Evolutionary conservation across 176 grass and related monocot species (phyloP).

Genomic region (Zizania latifolia): DNA sequence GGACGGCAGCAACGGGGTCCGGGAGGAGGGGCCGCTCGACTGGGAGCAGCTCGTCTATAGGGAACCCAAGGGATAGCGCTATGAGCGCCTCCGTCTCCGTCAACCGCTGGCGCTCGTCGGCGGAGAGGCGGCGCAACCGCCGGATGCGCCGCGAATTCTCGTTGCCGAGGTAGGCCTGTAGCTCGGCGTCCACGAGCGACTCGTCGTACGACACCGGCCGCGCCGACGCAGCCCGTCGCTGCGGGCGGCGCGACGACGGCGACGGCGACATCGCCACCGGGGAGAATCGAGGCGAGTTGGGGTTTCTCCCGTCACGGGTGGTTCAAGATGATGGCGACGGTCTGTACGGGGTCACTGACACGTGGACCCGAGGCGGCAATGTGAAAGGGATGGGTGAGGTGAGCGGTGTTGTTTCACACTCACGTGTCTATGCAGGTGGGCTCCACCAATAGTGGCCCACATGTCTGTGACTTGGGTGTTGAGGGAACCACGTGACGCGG

Average conservation of each 20-base stretch:
- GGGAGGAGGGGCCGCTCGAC: conserved; percentile 45
- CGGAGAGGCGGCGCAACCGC: conserved; percentile 48
- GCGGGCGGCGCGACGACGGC: conserved; percentile 16
- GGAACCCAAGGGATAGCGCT: conserved; percentile 71
- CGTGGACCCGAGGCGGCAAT: neutral
- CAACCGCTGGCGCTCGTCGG: conserved; percentile 68
- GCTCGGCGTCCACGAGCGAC: conserved; percentile 52
- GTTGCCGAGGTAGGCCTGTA: conserved; percentile 58
- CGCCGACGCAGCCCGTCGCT: conserved; percentile 25
- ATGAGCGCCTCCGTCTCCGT: conserved; percentile 94
- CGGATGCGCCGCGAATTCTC: conserved; percentile 34
- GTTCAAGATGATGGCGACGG: too few relatives aligned
- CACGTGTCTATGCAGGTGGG: neutral
- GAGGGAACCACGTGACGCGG: too few relatives aligned
- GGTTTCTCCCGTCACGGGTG: neutral
- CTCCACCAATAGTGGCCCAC: neutral
- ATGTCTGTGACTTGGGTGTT: neutral
- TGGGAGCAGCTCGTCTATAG: conserved; percentile 65
- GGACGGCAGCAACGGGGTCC: conserved; percentile 20
- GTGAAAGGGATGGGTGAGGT: too few relatives aligned
- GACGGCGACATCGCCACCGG: conserved; percentile 4
- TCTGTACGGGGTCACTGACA: neutral
- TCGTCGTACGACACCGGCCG: conserved; percentile 68
- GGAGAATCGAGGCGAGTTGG: neutral
- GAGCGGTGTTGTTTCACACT: neutral